Evolutionary conservation across 805 yeast genomes (phyloP).

Genomic region (Yueomyces sinensis): DNA sequence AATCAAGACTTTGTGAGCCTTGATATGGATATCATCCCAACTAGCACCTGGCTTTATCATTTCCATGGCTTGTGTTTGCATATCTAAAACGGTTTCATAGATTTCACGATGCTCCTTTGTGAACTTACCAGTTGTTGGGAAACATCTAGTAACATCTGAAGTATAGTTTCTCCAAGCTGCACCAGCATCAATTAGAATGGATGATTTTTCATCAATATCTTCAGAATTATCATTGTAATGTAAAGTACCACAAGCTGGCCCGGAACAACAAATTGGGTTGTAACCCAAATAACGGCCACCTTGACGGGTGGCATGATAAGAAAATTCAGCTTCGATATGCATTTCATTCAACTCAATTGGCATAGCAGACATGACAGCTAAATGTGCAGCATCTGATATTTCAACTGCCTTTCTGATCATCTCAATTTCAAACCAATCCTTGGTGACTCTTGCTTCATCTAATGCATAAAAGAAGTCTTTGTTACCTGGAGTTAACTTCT

Average conservation of each 20-base stretch:
- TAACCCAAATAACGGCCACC: conserved; percentile 84
- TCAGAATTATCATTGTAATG: conserved; percentile 82
- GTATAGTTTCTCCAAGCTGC: conserved; percentile 95
- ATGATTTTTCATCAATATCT: conserved; percentile 38
- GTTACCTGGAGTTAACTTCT: conserved; percentile 31
- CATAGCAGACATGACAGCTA: conserved; percentile 84
- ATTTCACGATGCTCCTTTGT: conserved; percentile 74
- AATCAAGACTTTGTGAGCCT: conserved; percentile 69
- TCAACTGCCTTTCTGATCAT: conserved; percentile 68
- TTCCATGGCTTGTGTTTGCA: conserved; percentile 68
- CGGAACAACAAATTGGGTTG: conserved; percentile 94
- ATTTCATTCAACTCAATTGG: conserved; percentile 82
- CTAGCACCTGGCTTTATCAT: conserved; percentile 64
- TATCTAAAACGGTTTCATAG: conserved; percentile 64
- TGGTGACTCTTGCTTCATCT: conserved; percentile 77
- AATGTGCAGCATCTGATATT: conserved; percentile 79
- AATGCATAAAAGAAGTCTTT: conserved; percentile 51
- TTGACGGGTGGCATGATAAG: conserved; percentile 85
- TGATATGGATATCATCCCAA: conserved; percentile 78
- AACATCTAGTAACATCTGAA: conserved; percentile 87
- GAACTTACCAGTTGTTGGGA: conserved; percentile 88
- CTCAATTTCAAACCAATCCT: conserved; percentile 70
- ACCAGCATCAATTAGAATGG: conserved; percentile 87
- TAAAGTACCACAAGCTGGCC: conserved; percentile 79
- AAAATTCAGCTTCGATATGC: conserved; percentile 91